These are phyloP conservation scores for Sugiyamaella castrensis DNA, from an alignment of 1,139 yeast genomes.

Conservation along the genomic window DNA sequence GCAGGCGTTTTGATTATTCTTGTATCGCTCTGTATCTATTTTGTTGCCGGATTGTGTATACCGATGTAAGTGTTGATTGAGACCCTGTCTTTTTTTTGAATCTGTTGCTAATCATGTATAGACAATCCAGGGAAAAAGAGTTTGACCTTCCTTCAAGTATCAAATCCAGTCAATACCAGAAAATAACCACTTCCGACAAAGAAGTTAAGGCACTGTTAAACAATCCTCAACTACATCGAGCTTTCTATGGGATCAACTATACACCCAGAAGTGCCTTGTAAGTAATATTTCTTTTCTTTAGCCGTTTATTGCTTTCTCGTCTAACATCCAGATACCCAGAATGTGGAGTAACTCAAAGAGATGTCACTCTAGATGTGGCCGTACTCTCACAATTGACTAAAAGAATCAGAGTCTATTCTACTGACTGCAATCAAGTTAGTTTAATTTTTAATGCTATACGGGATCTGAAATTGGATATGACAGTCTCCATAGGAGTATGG, in stretches of 20 bases:
- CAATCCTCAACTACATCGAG: constrained; percentile 33
- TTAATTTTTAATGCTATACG: constrained; percentile 53
- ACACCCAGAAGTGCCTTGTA: constrained; percentile 49
- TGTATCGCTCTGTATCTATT: constrained; percentile 1
- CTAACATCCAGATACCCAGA: constrained; percentile 20
- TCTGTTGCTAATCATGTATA: not conserved
- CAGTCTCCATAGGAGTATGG: constrained; percentile 65
- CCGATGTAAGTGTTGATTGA: constrained; percentile 12
- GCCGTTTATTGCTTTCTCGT: not conserved
- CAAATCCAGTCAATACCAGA: not conserved
- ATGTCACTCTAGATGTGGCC: constrained; percentile 54
- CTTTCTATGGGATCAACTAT: constrained; percentile 59
- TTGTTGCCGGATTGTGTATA: constrained; percentile 1
- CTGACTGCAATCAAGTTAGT: constrained; percentile 60
- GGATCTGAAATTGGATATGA: constrained; percentile 50
- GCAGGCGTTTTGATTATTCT: constrained; percentile 2
- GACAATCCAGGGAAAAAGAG: not conserved
- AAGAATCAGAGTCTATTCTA: constrained; percentile 57
- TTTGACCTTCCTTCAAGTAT: not conserved
- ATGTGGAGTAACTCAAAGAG: constrained; percentile 51
- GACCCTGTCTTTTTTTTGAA: too few relatives aligned
- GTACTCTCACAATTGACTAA: constrained; percentile 56
- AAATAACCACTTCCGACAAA: constrained; percentile 17
- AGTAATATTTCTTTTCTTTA: constrained; percentile 9
- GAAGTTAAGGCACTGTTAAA: constrained; percentile 33